Evolutionary conservation across 352 stramenopile species (phyloP).

Genomic region (Pythium rhizo-oryzae): DNA sequence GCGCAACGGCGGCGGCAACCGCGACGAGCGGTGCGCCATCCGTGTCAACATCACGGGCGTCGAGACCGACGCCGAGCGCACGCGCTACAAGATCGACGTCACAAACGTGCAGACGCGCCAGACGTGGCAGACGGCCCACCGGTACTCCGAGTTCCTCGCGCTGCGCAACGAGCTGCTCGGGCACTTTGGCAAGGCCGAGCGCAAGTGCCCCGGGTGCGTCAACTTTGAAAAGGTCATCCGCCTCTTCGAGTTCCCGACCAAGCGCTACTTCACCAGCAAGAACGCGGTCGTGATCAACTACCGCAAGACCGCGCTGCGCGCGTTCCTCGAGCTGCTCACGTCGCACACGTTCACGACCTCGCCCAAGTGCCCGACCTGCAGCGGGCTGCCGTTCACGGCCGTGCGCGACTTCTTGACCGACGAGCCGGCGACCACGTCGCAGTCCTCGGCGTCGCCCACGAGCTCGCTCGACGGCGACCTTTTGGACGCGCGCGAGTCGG

Average conservation of each 20-base stretch:
- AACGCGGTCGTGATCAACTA: conserved; percentile 79
- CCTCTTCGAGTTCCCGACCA: conserved; percentile 84
- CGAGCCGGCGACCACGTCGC: conserved; percentile 19
- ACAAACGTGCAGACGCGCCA: conserved; percentile 69
- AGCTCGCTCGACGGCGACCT: not conserved
- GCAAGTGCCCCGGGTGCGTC: conserved; percentile 80
- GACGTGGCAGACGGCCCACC: conserved; percentile 68
- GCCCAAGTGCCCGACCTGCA: conserved; percentile 83
- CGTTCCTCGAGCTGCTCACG: conserved; percentile 70
- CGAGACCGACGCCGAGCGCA: conserved; percentile 45
- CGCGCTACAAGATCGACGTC: conserved; percentile 72
- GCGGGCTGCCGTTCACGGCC: conserved; percentile 65
- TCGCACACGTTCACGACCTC: conserved; percentile 83
- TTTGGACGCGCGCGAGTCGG: conserved; percentile 27
- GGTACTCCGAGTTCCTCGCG: conserved; percentile 84
- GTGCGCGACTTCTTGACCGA: conserved; percentile 81
- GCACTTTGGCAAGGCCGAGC: conserved; percentile 55
- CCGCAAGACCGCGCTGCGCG: conserved; percentile 72
- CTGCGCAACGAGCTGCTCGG: conserved; percentile 71
- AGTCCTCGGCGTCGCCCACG: conserved; percentile 4
- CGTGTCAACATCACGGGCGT: conserved; percentile 63
- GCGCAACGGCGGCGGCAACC: conserved; percentile 68
- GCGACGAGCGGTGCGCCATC: conserved; percentile 74
- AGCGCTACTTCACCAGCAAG: conserved; percentile 84
- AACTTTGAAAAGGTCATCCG: conserved; percentile 85